Evolutionary conservation across 164 flowering plant species (phyloP), one percentile per base, ranked within the genome.

Genomic region (Magnolia kwangsiensis): DNA sequence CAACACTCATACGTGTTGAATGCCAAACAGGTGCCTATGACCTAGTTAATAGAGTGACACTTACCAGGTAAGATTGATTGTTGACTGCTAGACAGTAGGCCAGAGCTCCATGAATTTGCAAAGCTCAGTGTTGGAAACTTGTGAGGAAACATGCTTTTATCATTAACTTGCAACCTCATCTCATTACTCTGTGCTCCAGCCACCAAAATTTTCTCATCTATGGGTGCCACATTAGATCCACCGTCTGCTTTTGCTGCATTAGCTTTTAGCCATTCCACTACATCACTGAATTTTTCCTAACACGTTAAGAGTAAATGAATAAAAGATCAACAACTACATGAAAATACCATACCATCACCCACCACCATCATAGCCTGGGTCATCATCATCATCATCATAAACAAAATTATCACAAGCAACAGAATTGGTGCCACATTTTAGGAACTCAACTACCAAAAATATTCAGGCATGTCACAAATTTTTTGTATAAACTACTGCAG

Each of bases 261-360:
- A 79, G 87, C 90, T 86, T 86, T 92, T 61, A 94, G 87, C 97
- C 98, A 94, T 63, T 83, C 87, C 50, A 94, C 97, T 66, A 96
- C 93, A 77, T 96, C 99, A 78, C 88, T 85, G 77, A 90, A 94
- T 79, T 90, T 92, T 27, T 88, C 99, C 99, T 94, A 81, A 74
- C 78, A 67, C 50, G 61, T 55, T 55, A 19, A 78, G 8, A 61
- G 49, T 27, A 78, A 59, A 66, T 63, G 50, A n/a, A 58, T 67
- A 29, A 49, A 10, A 29, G 63, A 50, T 14, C 45, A 61, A 63
- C 18, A 16, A 27, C 65, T 65, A 20, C 14, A 66, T 8, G 59
- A 59, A 21, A 73, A n/a, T 50, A 8, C 8, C 9, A 51, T 55
- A 74, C 29, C 29, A 14, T 21, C 29, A 27, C 29, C 29, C 29